Conservation (phyloP, 495 filamentous ascomycete species). For the Penicilliopsis zonata region DNA sequence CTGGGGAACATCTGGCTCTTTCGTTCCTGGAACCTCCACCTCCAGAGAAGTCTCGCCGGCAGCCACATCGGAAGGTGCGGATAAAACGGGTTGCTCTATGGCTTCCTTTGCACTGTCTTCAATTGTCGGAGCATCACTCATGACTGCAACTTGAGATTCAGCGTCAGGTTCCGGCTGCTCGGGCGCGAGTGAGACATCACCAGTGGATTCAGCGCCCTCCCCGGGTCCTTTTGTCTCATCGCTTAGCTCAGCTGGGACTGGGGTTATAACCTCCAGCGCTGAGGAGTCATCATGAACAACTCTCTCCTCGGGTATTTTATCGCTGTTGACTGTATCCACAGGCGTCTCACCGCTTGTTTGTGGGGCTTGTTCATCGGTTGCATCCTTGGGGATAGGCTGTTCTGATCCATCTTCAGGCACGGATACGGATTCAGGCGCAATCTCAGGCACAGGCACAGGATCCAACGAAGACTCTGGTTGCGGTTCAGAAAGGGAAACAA, state of each 20-base stretch:
- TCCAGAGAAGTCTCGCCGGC: neutral
- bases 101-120: slow-evolving; percentile 22
- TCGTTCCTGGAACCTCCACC: slow-evolving; percentile 1
- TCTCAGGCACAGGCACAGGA: slow-evolving; percentile 2
- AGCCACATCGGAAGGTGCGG: slow-evolving; percentile 5
- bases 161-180: slow-evolving; percentile 5
- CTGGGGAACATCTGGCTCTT: slow-evolving; percentile 1
- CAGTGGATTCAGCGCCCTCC: slow-evolving; percentile 13
- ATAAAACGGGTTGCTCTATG: slow-evolving; percentile 11
- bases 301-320: slow-evolving; percentile 1
- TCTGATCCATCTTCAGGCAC: slow-evolving; percentile 3
- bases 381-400: slow-evolving; percentile 5
- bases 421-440: slow-evolving; percentile 4
- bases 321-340: neutral
- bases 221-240: slow-evolving; percentile 5
- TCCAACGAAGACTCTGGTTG: slow-evolving; percentile 13
- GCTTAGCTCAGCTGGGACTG: slow-evolving; percentile 8
- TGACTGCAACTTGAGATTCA: slow-evolving; percentile 7
- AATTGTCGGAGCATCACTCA: slow-evolving; percentile 8
- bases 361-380: slow-evolving; percentile 6
- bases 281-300: slow-evolving; percentile 6
- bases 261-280: slow-evolving; percentile 7
- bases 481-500: slow-evolving; percentile 3
- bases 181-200: slow-evolving; percentile 10
- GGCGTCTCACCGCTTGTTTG: slow-evolving; percentile 13